Conservation (phyloP, 2,329 filamentous ascomycete species). For the Ophiostoma perfectum region DNA sequence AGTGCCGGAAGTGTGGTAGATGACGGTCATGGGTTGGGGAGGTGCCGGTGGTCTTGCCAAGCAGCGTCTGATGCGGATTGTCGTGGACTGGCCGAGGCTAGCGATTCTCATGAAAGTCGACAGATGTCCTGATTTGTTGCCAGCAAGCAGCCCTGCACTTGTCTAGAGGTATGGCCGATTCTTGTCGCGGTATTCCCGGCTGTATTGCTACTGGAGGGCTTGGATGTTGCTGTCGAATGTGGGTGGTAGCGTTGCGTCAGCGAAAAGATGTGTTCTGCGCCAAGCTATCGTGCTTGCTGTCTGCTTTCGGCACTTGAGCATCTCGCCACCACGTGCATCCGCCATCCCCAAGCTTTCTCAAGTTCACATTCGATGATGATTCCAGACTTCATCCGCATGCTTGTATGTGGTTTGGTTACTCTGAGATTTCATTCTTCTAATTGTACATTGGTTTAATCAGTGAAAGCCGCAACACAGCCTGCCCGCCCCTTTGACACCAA, state of each 20-base stretch:
- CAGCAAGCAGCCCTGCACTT: too few species aligned
- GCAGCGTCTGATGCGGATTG: not conserved
- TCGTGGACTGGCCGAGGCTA: not conserved
- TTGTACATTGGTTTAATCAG: too few species aligned
- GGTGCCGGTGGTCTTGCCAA: not conserved
- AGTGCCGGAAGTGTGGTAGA: not conserved
- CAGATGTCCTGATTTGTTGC: not conserved
- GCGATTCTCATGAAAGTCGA: not conserved
- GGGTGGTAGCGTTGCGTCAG: not conserved
- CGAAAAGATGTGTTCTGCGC: not conserved
- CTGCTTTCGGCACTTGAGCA: not conserved
- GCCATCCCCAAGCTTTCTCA: too few species aligned
- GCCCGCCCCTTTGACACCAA: too few species aligned
- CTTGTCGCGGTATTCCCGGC: too few species aligned
- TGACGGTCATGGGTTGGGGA: not conserved
- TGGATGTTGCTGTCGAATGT: not conserved
- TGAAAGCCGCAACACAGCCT: too few species aligned
- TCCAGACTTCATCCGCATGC: not conserved
- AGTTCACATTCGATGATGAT: not conserved
- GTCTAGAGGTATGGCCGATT: too few species aligned
- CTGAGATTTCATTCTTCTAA: not conserved
- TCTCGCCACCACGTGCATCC: too few species aligned
- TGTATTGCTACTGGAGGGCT: not conserved
- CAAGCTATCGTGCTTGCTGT: slow-evolving; percentile 4
- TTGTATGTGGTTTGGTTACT: not conserved